phyloP scores from a whole-genome alignment of 179 eudicot genomes.

The Beta lomatogona region DNA sequence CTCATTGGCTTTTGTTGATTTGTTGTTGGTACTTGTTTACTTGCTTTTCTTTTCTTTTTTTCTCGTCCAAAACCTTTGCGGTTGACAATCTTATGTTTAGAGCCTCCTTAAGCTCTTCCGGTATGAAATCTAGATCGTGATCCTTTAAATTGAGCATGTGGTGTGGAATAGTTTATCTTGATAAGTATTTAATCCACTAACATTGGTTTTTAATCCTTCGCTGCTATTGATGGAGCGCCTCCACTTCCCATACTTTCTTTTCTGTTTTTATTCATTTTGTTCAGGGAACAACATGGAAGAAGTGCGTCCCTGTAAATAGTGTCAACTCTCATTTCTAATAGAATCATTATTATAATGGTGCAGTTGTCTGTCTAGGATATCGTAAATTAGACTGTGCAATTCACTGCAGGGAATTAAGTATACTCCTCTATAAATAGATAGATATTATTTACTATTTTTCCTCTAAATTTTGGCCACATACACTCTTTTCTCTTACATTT shows the following conservation, averaged over 20 bases:
- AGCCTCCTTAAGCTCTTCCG: not conserved
- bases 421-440: not conserved
- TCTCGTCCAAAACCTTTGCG: not conserved
- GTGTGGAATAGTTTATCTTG: not conserved
- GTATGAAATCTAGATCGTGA: not conserved
- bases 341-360: not conserved
- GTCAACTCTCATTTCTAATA: not conserved
- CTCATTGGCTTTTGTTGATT: not conserved
- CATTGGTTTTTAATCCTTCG: not conserved
- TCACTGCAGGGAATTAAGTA: not conserved
- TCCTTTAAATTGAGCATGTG: slow-evolving; percentile 1
- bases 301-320: not conserved
- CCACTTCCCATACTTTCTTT: not conserved
- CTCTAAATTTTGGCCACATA: too few species aligned
- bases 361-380: not conserved
- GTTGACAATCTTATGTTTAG: not conserved
- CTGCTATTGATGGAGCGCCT: not conserved
- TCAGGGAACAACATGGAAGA: not conserved
- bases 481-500: too few species aligned
- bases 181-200: not conserved
- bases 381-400: not conserved
- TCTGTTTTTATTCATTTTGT: not conserved
- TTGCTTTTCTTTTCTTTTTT: not conserved
- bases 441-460: too few species aligned
- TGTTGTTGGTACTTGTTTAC: not conserved